phyloP scores from a whole-genome alignment of 805 yeast species.

The Myxozyma nipponensis region DNA sequence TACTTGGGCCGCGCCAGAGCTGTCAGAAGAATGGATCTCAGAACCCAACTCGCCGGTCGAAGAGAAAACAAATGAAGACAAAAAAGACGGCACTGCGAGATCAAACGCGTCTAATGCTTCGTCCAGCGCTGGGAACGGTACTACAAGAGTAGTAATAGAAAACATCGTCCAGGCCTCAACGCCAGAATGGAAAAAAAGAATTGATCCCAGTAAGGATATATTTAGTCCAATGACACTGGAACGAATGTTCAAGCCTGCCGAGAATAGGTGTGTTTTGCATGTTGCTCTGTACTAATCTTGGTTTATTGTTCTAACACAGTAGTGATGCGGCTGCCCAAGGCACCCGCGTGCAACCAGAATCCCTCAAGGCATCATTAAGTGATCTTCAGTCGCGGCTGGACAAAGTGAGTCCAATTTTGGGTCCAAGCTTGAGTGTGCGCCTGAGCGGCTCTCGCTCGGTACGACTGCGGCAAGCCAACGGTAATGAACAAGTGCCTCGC shows the following conservation, averaged over 20 bases:
- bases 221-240: constrained; percentile 27
- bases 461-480: background rate
- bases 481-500: background rate
- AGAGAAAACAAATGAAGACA: background rate
- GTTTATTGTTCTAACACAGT: background rate
- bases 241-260: constrained; percentile 18
- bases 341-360: too few relatives aligned
- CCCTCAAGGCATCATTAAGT: constrained; percentile 8
- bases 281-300: too few relatives aligned
- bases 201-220: constrained; percentile 12
- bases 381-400: constrained; percentile 14
- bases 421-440: background rate
- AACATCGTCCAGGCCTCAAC: constrained; percentile 1
- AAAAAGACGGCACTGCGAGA: constrained; percentile 1
- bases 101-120: constrained; percentile 4
- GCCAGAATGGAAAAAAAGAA: constrained; percentile 21
- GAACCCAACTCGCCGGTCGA: constrained; percentile 20
- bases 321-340: too few relatives aligned
- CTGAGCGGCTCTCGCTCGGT: background rate
- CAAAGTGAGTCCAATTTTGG: constrained; percentile 18
- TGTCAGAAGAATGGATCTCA: constrained; percentile 27
- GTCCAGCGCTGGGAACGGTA: constrained; percentile 10
- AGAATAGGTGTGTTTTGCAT: background rate
- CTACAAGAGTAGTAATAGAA: constrained; percentile 17
- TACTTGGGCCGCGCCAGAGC: constrained; percentile 25